These are phyloP conservation scores for Leccinum fallax DNA, from an alignment of 1,284 basidiomycete species.

Conservation along the genomic window DNA sequence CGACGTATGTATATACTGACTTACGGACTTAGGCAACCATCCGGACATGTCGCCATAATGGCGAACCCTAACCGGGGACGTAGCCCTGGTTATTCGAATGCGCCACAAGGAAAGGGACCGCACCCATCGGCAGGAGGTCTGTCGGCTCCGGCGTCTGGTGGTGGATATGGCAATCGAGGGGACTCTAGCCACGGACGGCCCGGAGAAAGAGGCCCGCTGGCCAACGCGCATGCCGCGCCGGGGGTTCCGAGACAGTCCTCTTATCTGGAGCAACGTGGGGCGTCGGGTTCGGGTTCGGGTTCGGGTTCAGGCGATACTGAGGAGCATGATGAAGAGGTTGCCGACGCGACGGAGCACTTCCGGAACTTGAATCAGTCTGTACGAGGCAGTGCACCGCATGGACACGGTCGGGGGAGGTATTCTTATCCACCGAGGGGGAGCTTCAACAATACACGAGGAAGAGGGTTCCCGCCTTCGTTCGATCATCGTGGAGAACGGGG, in stretches of 20 bases:
- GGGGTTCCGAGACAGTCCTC: neutral
- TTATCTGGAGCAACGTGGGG: constrained; percentile 5
- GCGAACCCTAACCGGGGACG: constrained; percentile 70
- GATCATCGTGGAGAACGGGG: constrained; percentile 40
- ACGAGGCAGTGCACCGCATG: constrained; percentile 11
- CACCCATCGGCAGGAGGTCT: constrained; percentile 9
- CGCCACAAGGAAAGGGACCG: constrained; percentile 5
- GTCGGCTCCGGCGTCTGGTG: constrained; percentile 1
- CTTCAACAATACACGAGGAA: constrained; percentile 34
- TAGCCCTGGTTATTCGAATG: constrained; percentile 19
- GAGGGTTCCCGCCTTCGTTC: constrained; percentile 34
- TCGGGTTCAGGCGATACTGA: neutral
- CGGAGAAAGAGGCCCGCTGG: constrained; percentile 7
- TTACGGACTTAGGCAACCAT: constrained; percentile 28
- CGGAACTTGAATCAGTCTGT: neutral
- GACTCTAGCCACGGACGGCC: neutral
- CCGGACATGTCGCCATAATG: constrained; percentile 54
- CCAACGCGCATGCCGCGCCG: constrained; percentile 10
- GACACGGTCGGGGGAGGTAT: constrained; percentile 11
- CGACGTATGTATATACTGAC: neutral
- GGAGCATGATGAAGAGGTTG: constrained; percentile 8
- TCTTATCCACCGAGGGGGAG: constrained; percentile 9
- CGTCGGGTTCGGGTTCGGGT: neutral
- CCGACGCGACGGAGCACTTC: neutral
- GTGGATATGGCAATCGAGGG: constrained; percentile 4